Evolutionary conservation across 2,329 filamentous ascomycete genomes (phyloP), one percentile per base, ranked within the genome.

Genomic region (Diaporthe amygdali): DNA sequence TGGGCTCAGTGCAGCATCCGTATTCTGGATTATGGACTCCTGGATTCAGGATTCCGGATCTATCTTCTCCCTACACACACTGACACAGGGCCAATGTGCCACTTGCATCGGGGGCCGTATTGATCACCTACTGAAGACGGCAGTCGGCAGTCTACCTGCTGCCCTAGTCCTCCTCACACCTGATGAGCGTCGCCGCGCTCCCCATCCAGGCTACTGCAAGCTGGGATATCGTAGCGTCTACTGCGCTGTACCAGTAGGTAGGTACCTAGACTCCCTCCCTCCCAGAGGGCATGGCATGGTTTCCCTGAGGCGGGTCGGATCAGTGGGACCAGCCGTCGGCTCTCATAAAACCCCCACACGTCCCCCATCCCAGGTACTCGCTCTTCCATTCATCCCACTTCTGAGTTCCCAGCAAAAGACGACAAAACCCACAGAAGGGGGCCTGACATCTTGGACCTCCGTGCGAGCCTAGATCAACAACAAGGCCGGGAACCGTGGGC

Each of bases 321-420:
- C 51, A 56, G 66, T 68, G 66, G 66, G 41, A 59, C 66, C 30
- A 30, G 39, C 66, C 41, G 59, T 46, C n/a, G 59, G 44, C 59
- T 49, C 59, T 49, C 44, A 68, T 34, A 55, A 66, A 70, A 68
- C 71, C 70, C 71, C 71, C 71, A 71, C 71, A 71, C 69, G 37
- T 63, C 52, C 69, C 64, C 51, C 64, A 56, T 70, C 49, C 56
- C 59, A 70, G 39, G 51, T 73, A 68, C 56, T 66, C 71, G 66
- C 54, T 61, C 68, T 66, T 54, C 71, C 69, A 72, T 73, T 70
- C 71, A 70, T 69, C 69, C 66, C 68, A 41, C 56, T 64, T 68
- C 52, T 44, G 39, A 56, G 66, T 49, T 44, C 66, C 66, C 41
- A 68, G 66, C 49, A 68, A 52, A 61, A 37, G 47, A 70, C 71